Evolutionary conservation across 805 yeast genomes (phyloP).

Genomic region (Cyberlindnera sargentensis): DNA sequence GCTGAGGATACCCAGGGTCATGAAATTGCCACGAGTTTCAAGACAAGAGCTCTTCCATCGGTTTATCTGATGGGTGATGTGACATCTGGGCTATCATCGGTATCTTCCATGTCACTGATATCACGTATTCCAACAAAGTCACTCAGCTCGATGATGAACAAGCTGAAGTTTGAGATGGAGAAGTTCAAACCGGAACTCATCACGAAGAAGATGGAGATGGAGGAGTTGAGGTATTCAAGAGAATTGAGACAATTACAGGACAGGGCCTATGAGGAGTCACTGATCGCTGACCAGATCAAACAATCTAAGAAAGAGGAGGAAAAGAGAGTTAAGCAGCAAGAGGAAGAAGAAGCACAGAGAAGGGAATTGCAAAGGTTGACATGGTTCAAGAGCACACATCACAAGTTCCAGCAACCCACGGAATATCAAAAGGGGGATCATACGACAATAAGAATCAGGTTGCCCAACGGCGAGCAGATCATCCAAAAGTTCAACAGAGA

Average conservation of each 20-base stretch:
- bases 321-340: slow-evolving; percentile 19
- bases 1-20: slow-evolving; percentile 58
- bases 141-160: slow-evolving; percentile 27
- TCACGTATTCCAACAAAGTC: slow-evolving; percentile 25
- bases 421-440: slow-evolving; percentile 25
- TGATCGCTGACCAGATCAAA: slow-evolving; percentile 49
- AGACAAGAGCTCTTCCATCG: slow-evolving; percentile 48
- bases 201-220: slow-evolving; percentile 51
- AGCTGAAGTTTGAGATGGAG: slow-evolving; percentile 36
- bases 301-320: slow-evolving; percentile 35
- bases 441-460: slow-evolving; percentile 44
- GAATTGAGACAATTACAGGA: slow-evolving; percentile 59
- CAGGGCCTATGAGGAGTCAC: slow-evolving; percentile 54
- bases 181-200: slow-evolving; percentile 56
- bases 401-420: slow-evolving; percentile 6
- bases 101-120: slow-evolving; percentile 29
- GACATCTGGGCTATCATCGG: slow-evolving; percentile 34
- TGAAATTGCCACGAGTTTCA: slow-evolving; percentile 53
- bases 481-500: slow-evolving; percentile 36
- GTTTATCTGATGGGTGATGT: slow-evolving; percentile 48
- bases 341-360: slow-evolving; percentile 3
- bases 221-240: slow-evolving; percentile 53
- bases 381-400: slow-evolving; percentile 9
- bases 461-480: slow-evolving; percentile 45
- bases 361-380: slow-evolving; percentile 5